Percentiles rank a stretch among this genome's conserved stretches.
These are phyloP conservation scores for Irpex rosettiformis DNA, from an alignment of 1,284 basidiomycete species.

Conservation along the genomic window DNA sequence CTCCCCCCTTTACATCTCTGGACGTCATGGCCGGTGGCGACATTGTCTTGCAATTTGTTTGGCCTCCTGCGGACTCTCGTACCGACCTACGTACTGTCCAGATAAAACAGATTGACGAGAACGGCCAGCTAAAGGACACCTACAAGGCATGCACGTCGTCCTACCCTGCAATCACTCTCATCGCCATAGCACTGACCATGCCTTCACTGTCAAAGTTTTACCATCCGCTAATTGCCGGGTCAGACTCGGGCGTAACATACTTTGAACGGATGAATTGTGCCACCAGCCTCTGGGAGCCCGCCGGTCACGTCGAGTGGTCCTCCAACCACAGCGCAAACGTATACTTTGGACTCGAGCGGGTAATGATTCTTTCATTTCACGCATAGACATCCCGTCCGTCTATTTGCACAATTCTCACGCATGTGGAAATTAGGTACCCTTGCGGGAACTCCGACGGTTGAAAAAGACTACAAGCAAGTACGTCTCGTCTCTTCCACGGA, in stretches of 20 bases:
- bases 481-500: conserved; percentile 16
- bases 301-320: conserved; percentile 50
- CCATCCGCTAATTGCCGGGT: conserved; percentile 44
- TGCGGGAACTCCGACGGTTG: conserved; percentile 44
- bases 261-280: conserved; percentile 46
- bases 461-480: conserved; percentile 53
- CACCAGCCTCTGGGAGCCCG: conserved; percentile 44
- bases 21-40: conserved; percentile 28
- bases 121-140: conserved; percentile 32
- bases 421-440: conserved; percentile 32
- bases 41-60: conserved; percentile 41
- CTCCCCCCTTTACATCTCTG: conserved; percentile 3
- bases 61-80: conserved; percentile 28
- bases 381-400: neutral
- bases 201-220: conserved; percentile 37
- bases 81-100: conserved; percentile 44
- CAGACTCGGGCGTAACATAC: conserved; percentile 40
- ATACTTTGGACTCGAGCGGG: conserved; percentile 46
- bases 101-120: conserved; percentile 32
- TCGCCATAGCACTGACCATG: neutral
- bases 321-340: conserved; percentile 41
- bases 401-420: neutral
- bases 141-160: conserved; percentile 38
- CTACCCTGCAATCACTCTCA: neutral
- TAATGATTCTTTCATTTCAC: conserved; percentile 17